Percentiles rank a stretch among this genome's conserved stretches.
phyloP scores from a whole-genome alignment of 257 asterid species.

The Solanum corneliomulleri region DNA sequence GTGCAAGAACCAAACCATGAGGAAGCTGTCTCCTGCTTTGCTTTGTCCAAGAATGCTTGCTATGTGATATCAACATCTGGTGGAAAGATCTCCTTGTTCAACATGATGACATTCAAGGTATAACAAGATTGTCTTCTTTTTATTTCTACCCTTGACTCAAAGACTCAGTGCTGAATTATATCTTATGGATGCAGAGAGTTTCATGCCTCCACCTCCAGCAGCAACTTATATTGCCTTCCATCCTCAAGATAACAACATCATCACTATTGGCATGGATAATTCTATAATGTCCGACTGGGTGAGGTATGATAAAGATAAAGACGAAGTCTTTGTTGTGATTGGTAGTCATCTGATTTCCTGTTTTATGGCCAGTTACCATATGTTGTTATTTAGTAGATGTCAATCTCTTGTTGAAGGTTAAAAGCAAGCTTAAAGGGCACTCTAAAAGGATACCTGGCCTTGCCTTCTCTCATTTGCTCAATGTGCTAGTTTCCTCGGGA shows the following conservation, averaged over 20 bases:
- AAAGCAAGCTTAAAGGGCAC: constrained; percentile 41
- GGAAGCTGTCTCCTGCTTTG: constrained; percentile 44
- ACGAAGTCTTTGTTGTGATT: background rate
- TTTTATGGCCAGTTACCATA: background rate
- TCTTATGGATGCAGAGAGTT: constrained; percentile 17
- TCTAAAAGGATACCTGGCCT: constrained; percentile 37
- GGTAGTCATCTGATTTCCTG: background rate
- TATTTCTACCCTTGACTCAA: background rate
- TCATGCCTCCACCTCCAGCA: constrained; percentile 62
- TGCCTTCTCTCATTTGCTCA: constrained; percentile 30
- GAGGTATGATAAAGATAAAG: constrained; percentile 17
- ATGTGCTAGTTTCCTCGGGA: constrained; percentile 38
- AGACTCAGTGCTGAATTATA: background rate
- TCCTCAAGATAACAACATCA: constrained; percentile 50
- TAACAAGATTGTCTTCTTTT: background rate
- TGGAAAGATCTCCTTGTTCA: constrained; percentile 44
- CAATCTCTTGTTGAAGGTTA: constrained; percentile 23
- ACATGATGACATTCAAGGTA: constrained; percentile 54
- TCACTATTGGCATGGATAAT: constrained; percentile 53
- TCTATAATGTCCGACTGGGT: constrained; percentile 45
- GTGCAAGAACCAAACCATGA: constrained; percentile 29
- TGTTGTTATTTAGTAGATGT: background rate
- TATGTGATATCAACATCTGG: constrained; percentile 56
- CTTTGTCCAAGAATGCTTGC: constrained; percentile 46
- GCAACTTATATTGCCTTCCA: constrained; percentile 48